Conservation (phyloP, 345 rosid species). For the Laguncularia racemosa region DNA sequence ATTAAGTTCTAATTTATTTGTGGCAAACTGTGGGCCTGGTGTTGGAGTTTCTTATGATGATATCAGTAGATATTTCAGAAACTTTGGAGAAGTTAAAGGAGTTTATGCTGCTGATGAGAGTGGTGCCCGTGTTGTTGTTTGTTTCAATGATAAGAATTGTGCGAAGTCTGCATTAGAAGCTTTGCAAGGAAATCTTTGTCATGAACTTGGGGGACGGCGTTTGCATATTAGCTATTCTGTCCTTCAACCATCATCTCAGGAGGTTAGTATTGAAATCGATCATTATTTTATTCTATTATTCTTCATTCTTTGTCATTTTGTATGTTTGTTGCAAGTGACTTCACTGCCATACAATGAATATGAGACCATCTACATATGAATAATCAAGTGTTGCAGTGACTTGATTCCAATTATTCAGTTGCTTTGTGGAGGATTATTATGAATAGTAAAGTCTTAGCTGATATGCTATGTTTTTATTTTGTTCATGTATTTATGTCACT, state of each 20-base stretch:
- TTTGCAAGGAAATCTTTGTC: constrained; percentile 46
- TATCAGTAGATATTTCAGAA: constrained; percentile 46
- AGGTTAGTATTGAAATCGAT: no score
- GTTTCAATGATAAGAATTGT: constrained; percentile 31
- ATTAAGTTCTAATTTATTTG: constrained; percentile 51
- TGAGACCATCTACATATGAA: no score
- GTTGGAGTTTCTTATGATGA: constrained; percentile 59
- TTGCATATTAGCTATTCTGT: constrained; percentile 72
- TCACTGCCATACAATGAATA: no score
- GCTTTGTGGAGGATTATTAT: no score
- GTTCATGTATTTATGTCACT: no score
- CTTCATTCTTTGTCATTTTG: no score
- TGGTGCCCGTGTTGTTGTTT: constrained; percentile 77
- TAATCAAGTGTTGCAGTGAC: no score
- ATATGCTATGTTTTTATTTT: no score
- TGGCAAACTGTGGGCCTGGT: constrained; percentile 93
- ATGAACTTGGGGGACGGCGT: constrained; percentile 53
- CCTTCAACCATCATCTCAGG: constrained; percentile 43
- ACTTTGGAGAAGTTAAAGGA: constrained; percentile 61
- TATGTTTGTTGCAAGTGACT: no score
- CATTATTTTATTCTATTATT: no score
- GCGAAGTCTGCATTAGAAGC: constrained; percentile 61
- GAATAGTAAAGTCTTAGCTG: no score
- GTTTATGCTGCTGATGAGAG: constrained; percentile 81
- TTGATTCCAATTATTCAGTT: no score